Percentiles rank a stretch among this genome's conserved stretches.
These are phyloP conservation scores for Diutina ranongensis DNA, from an alignment of 1,139 yeast genomes.

Conservation along the genomic window DNA sequence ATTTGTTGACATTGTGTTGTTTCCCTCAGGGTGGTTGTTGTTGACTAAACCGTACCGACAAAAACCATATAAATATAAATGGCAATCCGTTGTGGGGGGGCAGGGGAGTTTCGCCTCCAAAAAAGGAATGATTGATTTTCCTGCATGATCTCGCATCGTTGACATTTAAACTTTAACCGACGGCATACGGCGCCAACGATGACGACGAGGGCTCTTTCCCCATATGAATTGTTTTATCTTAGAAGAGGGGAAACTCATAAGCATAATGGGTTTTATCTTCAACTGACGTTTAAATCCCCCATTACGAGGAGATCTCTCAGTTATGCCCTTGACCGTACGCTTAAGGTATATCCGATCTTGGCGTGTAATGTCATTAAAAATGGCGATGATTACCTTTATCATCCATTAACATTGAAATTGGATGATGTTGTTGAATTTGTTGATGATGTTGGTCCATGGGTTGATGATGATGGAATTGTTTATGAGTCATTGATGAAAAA, in stretches of 20 bases:
- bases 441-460: conserved; percentile 8
- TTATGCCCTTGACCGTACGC: conserved; percentile 21
- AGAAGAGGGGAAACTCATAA: conserved; percentile 20
- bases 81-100: neutral
- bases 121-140: neutral
- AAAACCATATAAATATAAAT: conserved; percentile 10
- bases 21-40: no score
- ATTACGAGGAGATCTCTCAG: conserved; percentile 14
- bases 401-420: conserved; percentile 17
- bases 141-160: no score
- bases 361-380: conserved; percentile 21
- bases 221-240: conserved; percentile 26
- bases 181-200: no score
- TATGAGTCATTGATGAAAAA: conserved; percentile 20
- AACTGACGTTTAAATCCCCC: conserved; percentile 21
- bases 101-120: neutral
- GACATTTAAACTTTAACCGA: no score
- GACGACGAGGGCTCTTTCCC: conserved; percentile 16
- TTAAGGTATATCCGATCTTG: conserved; percentile 25
- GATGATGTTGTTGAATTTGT: conserved; percentile 17
- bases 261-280: conserved; percentile 24
- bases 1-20: no score
- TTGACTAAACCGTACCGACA: conserved; percentile 10
- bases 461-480: conserved; percentile 13
- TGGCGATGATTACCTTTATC: conserved; percentile 12